Evolutionary conservation across 768 basidiomycete genomes (phyloP), one percentile per base, ranked within the genome.

Genomic region (Psilocybe sp.): DNA sequence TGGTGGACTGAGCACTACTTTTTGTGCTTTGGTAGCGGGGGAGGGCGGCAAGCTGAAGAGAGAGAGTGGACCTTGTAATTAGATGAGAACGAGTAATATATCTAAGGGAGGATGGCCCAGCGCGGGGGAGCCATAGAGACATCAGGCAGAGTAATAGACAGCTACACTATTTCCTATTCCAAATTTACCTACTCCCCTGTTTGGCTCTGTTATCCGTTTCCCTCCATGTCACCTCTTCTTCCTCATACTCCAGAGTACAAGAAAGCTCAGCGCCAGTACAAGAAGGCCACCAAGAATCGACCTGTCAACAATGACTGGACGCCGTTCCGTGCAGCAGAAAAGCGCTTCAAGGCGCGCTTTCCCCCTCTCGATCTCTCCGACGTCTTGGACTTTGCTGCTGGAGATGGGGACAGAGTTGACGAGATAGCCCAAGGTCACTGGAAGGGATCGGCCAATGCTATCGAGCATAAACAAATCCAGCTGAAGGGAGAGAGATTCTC

Each of bases 71-170:
- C 16, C 56, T 49, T 44, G 57, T 47, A 44, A 70, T 54, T 57
- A 66, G 37, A 45, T 65, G 62, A 28, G 61, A 55, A 41, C 56
- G 64, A 40, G 55, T 52, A 50, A 55, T 58, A 57, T 62, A 62
- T 49, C 59, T 60, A 54, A 77, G 49, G 54, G 76, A 59, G 35
- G 77, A 61, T 41, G 72, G 69, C 23, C 76, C 63, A 11, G 76
- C 65, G 54, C 84, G 81, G 47, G 85, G 86, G 35, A 89, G 73
- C 85, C 86, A 88, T 80, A 90, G 40, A 67, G 86, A 88, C 88
- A 90, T 90, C 61, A 58, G 54, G 44, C 35, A 53, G 44, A 52
- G 40, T 19, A 34, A 46, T 44, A 39, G 34, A 47, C 23, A 28
- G 7, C 23, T 23, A 5, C 15, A 40, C 16, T 18, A 19, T 13